A percentile compares a stretch with the other conserved stretches of the same genome.
phyloP scores from a whole-genome alignment of 2,329 filamentous ascomycete species.

The Botryotinia narcissicola region DNA sequence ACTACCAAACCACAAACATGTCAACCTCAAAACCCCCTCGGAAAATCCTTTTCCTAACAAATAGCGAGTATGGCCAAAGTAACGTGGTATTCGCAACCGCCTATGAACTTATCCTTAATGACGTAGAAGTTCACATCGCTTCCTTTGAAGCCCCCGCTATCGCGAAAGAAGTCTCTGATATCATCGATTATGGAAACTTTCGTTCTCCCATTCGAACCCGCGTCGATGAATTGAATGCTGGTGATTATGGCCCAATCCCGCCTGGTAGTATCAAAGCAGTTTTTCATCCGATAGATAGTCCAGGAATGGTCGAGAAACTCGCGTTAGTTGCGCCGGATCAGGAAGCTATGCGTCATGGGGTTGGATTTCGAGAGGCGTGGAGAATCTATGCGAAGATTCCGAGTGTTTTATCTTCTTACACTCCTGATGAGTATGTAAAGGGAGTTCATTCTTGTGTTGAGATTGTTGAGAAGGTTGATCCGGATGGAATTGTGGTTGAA shows the following conservation, averaged over 20 bases:
- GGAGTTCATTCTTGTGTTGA: constrained; percentile 42
- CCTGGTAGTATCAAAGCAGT: constrained; percentile 24
- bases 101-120: constrained; percentile 39
- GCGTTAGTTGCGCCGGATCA: constrained; percentile 28
- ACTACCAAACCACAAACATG: background rate
- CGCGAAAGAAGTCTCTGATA: constrained; percentile 42
- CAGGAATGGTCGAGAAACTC: constrained; percentile 40
- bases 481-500: constrained; percentile 46
- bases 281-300: constrained; percentile 41
- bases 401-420: constrained; percentile 39
- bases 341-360: background rate
- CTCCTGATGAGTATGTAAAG: constrained; percentile 42
- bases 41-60: constrained; percentile 45
- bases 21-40: background rate
- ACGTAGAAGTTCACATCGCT: constrained; percentile 46
- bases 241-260: constrained; percentile 14
- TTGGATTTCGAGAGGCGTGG: constrained; percentile 10
- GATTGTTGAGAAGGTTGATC: constrained; percentile 41
- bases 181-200: constrained; percentile 25
- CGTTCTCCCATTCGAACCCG: constrained; percentile 31
- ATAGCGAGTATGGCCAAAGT: constrained; percentile 47
- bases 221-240: constrained; percentile 18
- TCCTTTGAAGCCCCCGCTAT: constrained; percentile 42
- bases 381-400: constrained; percentile 24
- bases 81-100: constrained; percentile 47